Conservation (phyloP, 768 basidiomycete species). For the Antrodiella citrinella region DNA sequence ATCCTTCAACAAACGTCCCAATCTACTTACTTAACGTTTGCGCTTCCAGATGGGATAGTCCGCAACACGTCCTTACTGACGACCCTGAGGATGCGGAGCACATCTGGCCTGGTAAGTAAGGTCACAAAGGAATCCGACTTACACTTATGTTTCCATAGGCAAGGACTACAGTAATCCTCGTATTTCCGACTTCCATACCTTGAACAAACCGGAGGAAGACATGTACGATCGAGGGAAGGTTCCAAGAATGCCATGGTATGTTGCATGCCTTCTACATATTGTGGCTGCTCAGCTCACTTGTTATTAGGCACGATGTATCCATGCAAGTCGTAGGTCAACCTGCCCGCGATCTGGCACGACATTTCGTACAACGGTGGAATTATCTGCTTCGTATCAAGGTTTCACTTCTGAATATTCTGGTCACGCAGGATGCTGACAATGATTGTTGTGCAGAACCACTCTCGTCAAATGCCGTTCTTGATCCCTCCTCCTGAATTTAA, state of each 20-base stretch:
- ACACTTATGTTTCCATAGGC: conserved; percentile 33
- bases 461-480: conserved; percentile 87
- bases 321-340: conserved; percentile 96
- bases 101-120: conserved; percentile 82
- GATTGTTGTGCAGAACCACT: conserved; percentile 61
- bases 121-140: conserved; percentile 1
- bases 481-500: conserved; percentile 91
- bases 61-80: conserved; percentile 86
- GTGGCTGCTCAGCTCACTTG: neutral
- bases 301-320: conserved; percentile 85
- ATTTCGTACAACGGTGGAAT: conserved; percentile 98
- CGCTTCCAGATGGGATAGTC: conserved; percentile 84
- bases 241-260: conserved; percentile 94
- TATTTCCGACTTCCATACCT: conserved; percentile 72
- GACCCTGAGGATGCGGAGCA: conserved; percentile 61
- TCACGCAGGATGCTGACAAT: neutral
- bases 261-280: neutral
- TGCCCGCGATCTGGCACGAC: conserved; percentile 86
- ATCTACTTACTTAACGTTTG: too few relatives aligned
- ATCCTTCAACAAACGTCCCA: too few relatives aligned
- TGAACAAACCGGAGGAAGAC: conserved; percentile 88
- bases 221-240: conserved; percentile 89
- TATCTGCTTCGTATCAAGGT: conserved; percentile 90
- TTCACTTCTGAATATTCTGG: too few relatives aligned
- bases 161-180: conserved; percentile 96